Evolutionary conservation across 176 grass and related monocot genomes (phyloP).

Genomic region (Bromus sterilis): DNA sequence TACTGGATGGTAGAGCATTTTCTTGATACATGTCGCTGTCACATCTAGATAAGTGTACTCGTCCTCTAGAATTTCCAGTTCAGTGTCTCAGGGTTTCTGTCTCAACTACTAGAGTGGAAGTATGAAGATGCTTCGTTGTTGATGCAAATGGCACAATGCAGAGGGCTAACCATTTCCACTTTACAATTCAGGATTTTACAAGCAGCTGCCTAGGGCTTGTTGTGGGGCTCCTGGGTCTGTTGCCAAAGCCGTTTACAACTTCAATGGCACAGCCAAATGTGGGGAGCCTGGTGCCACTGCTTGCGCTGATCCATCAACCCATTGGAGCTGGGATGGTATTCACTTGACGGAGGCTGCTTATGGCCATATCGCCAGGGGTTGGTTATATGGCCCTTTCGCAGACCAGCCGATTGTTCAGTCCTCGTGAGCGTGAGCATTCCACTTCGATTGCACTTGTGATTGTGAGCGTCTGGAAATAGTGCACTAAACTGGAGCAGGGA

Average conservation of each 20-base stretch:
- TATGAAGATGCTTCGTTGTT: background rate
- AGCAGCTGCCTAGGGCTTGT: conserved; percentile 42
- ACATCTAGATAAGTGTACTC: conserved; percentile 7
- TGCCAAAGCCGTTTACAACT: conserved; percentile 49
- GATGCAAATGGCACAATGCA: conserved; percentile 3
- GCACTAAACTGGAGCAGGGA: conserved; percentile 31
- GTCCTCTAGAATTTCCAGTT: conserved; percentile 13
- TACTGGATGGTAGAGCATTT: background rate
- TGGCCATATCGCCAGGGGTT: conserved; percentile 49
- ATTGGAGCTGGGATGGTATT: conserved; percentile 65
- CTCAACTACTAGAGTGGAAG: conserved; percentile 3
- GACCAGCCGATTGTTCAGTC: conserved; percentile 47
- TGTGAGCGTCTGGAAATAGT: conserved; percentile 32
- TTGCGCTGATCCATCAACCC: conserved; percentile 39
- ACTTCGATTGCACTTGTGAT: conserved; percentile 20
- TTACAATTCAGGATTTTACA: conserved; percentile 40
- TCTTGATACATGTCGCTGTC: background rate
- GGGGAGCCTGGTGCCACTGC: conserved; percentile 44
- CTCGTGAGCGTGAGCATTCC: conserved; percentile 21
- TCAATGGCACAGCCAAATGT: conserved; percentile 42
- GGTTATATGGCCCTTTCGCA: conserved; percentile 44
- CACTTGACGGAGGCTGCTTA: conserved; percentile 65
- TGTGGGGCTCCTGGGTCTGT: conserved; percentile 42
- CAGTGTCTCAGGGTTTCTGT: background rate
- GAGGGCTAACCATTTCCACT: conserved; percentile 11